Evolutionary conservation across 2,329 filamentous ascomycete genomes (phyloP), one percentile per base, ranked within the genome.

Genomic region (Decorospora gaudefroyi): DNA sequence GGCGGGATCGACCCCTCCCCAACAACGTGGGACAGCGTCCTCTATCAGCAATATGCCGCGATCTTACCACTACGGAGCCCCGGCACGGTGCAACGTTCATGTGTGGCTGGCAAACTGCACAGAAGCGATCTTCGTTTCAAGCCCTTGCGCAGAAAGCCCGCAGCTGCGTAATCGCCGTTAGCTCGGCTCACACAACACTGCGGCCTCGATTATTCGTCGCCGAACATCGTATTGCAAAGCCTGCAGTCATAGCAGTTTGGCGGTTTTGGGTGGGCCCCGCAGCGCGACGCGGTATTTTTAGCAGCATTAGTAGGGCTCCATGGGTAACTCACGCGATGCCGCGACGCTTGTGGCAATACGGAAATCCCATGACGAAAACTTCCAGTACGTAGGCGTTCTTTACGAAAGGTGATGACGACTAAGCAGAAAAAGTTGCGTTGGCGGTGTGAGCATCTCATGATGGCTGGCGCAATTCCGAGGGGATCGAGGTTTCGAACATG

Each of bases 141-240:
- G 51, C 55, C 50, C 50, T 55, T 53, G 59, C 54, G 51, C 42
- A 35, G 42, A 39, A 25, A 33, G 34, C 41, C 42, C 21, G 42
- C 33, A 38, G 29, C 39, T 36, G 51, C 51, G 42, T 51, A 53
- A 42, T 49, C 48, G 36, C 40, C 51, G 34, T 55, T 62, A 58
- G 55, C 46, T 28, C 27, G 37, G 49, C 40, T 55, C 43, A 49
- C 59, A 62, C 60, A 32, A 49, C 49, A 50, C 51, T 52, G 46
- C 50, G 51, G 51, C 52, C 38, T 50, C 46, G 43, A 49, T 59
- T 51, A 64, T 57, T 60, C 54, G 58, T 49, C 44, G 45, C 42
- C 30, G 26, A 26, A 32, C 16, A 39, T 49, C 49, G 48, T 55
- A 49, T 46, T 49, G 40, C 43, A 42, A 57, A 42, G 49, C 49